Evolutionary conservation across 2,329 filamentous ascomycete species (phyloP).

Genomic region (Nemania bipapillata): DNA sequence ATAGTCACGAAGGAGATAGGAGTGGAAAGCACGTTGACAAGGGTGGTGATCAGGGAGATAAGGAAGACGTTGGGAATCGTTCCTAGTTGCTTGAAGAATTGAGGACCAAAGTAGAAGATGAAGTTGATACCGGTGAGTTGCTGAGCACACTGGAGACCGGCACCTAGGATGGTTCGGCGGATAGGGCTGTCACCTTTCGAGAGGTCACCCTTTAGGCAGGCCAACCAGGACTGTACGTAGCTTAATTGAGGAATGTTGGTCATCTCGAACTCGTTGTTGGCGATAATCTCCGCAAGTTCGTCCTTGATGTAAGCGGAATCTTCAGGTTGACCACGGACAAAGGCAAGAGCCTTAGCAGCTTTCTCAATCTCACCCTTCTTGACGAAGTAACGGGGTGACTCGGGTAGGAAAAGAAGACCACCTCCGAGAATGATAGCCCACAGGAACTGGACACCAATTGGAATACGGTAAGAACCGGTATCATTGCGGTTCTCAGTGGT

Average conservation of each 20-base stretch:
- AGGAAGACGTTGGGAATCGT: conserved; percentile 75
- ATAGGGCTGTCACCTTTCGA: conserved; percentile 65
- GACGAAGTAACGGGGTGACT: conserved; percentile 78
- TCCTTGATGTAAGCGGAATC: conserved; percentile 74
- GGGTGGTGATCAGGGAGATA: conserved; percentile 76
- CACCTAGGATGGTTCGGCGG: conserved; percentile 61
- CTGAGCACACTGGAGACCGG: conserved; percentile 51
- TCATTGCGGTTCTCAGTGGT: conserved; percentile 68
- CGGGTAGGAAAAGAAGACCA: conserved; percentile 60
- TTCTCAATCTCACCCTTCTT: conserved; percentile 71
- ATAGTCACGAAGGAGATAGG: conserved; percentile 78
- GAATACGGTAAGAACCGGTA: conserved; percentile 75
- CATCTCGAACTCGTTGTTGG: conserved; percentile 77
- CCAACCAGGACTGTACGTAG: conserved; percentile 70
- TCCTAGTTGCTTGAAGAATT: conserved; percentile 74
- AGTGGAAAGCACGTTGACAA: conserved; percentile 80
- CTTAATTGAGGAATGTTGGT: conserved; percentile 66
- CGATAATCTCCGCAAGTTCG: conserved; percentile 78
- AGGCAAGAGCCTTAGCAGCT: conserved; percentile 67
- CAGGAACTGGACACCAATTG: conserved; percentile 74
- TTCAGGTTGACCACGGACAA: conserved; percentile 71
- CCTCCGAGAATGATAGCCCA: conserved; percentile 55
- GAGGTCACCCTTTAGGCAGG: conserved; percentile 67
- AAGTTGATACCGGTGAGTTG: conserved; percentile 73
- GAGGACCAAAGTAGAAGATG: conserved; percentile 77